Conservation (phyloP, 106 monocot species). For the Narthecium ossifragum region DNA sequence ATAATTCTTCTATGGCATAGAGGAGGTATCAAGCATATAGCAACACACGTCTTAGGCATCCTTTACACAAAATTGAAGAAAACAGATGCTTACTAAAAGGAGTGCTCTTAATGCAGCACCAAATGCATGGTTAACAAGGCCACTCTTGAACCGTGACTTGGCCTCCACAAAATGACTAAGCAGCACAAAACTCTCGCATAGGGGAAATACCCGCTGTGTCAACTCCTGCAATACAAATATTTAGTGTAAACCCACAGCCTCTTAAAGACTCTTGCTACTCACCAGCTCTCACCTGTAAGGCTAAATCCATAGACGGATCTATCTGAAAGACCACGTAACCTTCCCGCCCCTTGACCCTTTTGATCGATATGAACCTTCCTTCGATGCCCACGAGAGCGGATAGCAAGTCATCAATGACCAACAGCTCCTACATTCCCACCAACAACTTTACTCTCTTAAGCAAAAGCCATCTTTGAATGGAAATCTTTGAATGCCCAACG, state of each 20-base stretch:
- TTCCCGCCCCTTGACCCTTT: constrained; percentile 59
- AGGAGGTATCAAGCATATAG: too few relatives aligned
- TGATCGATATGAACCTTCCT: constrained; percentile 87
- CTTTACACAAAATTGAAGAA: background rate
- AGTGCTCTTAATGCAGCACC: constrained; percentile 84
- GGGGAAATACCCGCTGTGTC: constrained; percentile 71
- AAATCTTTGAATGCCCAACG: too few relatives aligned
- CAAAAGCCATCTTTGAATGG: background rate
- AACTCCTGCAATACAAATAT: constrained; percentile 55
- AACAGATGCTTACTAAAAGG: constrained; percentile 59
- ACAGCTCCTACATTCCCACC: constrained; percentile 61
- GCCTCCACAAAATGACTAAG: constrained; percentile 86
- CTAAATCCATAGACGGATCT: constrained; percentile 79
- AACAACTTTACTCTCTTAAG: too few relatives aligned
- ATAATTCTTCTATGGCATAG: too few relatives aligned
- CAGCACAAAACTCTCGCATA: constrained; percentile 71
- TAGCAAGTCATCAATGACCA: constrained; percentile 87
- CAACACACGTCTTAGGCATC: too few relatives aligned
- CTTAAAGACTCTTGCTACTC: background rate
- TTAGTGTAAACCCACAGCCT: background rate
- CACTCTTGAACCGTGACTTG: constrained; percentile 77
- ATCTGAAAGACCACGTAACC: constrained; percentile 64
- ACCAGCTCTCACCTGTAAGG: constrained; percentile 54
- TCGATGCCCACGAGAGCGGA: constrained; percentile 85
- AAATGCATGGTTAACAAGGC: constrained; percentile 91